Evolutionary conservation across 305 asterid species (phyloP), one percentile per base, ranked within the genome.

Genomic region (Nicotiana rustica): DNA sequence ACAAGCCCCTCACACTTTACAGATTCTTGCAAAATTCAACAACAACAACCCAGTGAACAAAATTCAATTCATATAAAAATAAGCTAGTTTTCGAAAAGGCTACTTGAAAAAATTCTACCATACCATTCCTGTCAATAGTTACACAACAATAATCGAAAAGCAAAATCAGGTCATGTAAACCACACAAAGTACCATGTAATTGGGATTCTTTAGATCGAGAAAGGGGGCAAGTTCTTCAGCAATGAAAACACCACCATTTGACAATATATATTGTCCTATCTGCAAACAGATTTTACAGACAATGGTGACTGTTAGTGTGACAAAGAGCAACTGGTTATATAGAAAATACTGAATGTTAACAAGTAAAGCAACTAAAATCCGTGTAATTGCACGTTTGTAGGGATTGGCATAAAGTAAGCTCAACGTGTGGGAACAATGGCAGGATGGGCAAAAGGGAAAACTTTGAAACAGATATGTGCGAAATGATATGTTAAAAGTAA

Each of bases 141-240:
- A 38, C 35, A 21, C 59, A 59, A 35, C 9, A 59, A 6, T 17
- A 59, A 4, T 2, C 3, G 64, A 59, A 59, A 59, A 59, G 25
- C 18, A 59, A 59, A 59, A 71, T 18, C 7, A 33, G 31, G 77
- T 35, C 64, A 81, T 75, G 77, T 80, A 78, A 41, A 41, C 83
- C 66, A 49, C 57, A 10, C 71, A 62, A 41, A 47, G 31, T 92
- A 94, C 97, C 96, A 19, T 82, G 35, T 82, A 88, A 67, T 88
- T 88, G 66, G 92, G 35, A 84, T 90, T 85, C 82, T 90, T 93
- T 73, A 91, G 87, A 87, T 95, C 97, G 83, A 95, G 97, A 89
- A 88, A 95, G 36, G 99, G 99, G 73, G 97, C 95, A 83, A 95
- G 91, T 89, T 95, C 99, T 87, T 95, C 98, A 84, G 99, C 99